Percentiles rank a stretch among this genome's conserved stretches.
These are phyloP conservation scores for Coniochaeta pulveracea DNA, from an alignment of 2,329 filamentous ascomycete genomes.

Conservation along the genomic window DNA sequence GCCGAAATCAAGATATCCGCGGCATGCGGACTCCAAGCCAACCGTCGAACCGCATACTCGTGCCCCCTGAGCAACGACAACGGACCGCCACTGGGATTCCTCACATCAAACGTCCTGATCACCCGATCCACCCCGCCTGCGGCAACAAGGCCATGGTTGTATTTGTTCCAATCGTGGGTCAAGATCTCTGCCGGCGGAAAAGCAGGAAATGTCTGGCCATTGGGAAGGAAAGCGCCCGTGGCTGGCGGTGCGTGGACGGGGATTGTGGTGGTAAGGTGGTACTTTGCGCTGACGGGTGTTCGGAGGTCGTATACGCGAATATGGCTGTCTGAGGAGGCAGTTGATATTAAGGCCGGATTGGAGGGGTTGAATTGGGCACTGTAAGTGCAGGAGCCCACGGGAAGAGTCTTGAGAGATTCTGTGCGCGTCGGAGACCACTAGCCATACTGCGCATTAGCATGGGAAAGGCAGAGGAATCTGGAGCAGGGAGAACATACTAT, in stretches of 20 bases:
- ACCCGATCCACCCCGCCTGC: slow-evolving; percentile 80
- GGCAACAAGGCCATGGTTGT: slow-evolving; percentile 72
- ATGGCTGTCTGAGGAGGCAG: slow-evolving; percentile 81
- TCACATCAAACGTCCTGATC: slow-evolving; percentile 83
- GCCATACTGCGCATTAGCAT: no score
- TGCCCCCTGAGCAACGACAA: slow-evolving; percentile 69
- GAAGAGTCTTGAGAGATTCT: slow-evolving; percentile 71
- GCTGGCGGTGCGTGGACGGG: slow-evolving; percentile 62
- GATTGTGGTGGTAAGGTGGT: slow-evolving; percentile 74
- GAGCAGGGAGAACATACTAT: no score
- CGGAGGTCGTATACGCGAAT: slow-evolving; percentile 86
- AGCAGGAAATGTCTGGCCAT: slow-evolving; percentile 20
- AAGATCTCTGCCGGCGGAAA: slow-evolving; percentile 68
- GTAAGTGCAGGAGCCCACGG: slow-evolving; percentile 90
- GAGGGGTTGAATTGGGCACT: slow-evolving; percentile 84
- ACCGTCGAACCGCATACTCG: slow-evolving; percentile 75
- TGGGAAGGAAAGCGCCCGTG: slow-evolving; percentile 17
- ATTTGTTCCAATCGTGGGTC: slow-evolving; percentile 99
- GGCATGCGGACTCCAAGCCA: slow-evolving; percentile 93
- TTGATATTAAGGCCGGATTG: slow-evolving; percentile 73
- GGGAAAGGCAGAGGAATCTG: not conserved
- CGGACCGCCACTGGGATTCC: slow-evolving; percentile 63
- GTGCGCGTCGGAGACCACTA: slow-evolving; percentile 75
- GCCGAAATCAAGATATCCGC: slow-evolving; percentile 77
- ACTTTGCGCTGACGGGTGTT: slow-evolving; percentile 73